A percentile compares a stretch with the other conserved stretches of the same genome.
phyloP scores from a whole-genome alignment of 208 protist species.

The Naegleria lovaniensis region DNA sequence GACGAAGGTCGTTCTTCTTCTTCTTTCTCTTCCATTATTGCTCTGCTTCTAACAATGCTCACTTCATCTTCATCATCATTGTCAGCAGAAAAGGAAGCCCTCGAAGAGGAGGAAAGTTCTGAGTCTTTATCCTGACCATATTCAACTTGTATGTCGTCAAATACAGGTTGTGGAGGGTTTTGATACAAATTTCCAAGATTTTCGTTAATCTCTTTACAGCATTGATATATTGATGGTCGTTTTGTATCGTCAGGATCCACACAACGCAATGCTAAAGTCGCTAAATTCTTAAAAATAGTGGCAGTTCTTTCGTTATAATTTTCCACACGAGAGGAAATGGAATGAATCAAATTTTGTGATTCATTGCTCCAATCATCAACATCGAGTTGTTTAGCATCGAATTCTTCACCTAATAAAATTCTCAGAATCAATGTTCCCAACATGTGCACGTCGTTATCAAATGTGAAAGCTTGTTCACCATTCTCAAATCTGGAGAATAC shows the following conservation, averaged over 20 bases:
- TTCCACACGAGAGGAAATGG: not conserved
- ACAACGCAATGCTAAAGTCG: not conserved
- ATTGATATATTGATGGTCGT: not conserved
- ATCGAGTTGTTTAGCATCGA: not conserved
- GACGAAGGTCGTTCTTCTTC: too few species aligned
- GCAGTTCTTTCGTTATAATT: not conserved
- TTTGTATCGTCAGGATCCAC: not conserved
- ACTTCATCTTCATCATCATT: too few species aligned
- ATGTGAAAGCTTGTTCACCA: not conserved
- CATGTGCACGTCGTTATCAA: not conserved
- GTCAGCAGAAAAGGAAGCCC: too few species aligned
- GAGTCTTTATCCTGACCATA: too few species aligned
- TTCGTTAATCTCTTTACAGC: not conserved
- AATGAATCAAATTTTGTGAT: not conserved
- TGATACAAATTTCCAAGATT: too few species aligned
- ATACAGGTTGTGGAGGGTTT: too few species aligned
- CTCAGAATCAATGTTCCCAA: not conserved
- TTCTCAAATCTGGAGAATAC: not conserved
- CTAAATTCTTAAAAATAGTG: not conserved
- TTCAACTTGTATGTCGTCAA: too few species aligned
- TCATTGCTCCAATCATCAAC: not conserved
- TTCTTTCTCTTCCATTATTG: too few species aligned
- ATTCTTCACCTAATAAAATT: not conserved
- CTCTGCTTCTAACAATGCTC: too few species aligned
- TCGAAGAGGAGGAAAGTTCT: too few species aligned